Evolutionary conservation across 2,329 filamentous ascomycete species (phyloP), one percentile per base, ranked within the genome.

Genomic region (Pleoardoris graminearum): DNA sequence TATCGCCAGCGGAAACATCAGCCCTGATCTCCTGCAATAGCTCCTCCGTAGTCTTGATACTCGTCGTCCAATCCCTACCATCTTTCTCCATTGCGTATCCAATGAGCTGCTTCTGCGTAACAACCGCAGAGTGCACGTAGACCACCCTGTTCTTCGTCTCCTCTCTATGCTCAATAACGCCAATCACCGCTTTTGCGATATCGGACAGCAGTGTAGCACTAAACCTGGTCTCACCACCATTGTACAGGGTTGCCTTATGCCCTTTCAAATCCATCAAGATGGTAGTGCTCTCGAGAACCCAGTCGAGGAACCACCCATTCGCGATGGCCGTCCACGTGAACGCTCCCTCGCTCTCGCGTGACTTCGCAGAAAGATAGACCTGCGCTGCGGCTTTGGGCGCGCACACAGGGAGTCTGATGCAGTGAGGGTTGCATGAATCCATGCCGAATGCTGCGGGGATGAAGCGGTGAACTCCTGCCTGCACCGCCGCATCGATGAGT

Each of bases 61-160:
- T 48, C n/a, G 61, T 61, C 32, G 62, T 52, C 54, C 67, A 67
- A 29, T 66, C 54, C n/a, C 50, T 61, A 0, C 70, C 67, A 39
- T 69, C 63, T 27, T 65, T 62, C 38, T 71, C 67, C 58, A 70
- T 66, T n/a, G 65, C 67, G 27, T 70, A 66, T 19, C 60, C 61
- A 17, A 76, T 53, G 10, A 76, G 46, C 45, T 71, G 53, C 33
- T 75, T 75, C 60, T 76, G 72, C 12, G 73, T 70, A 3, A 71
- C 42, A 0, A 62, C 54, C 5, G 65, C 58, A 39, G 62, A 67
- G 21, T 76, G 72, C n/a, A 76, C 54, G 39, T 72, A 70, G 7
- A 77, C 63, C 14, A 62, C 51, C 19, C 70, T 66, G 47, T 76
- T 72, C 32, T 57, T 65, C 0, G 73, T 75, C 51, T 73, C 11